Evolutionary conservation across 148 eudicot genomes (phyloP), one percentile per base, ranked within the genome.

Genomic region (Chenopodium quinoa): DNA sequence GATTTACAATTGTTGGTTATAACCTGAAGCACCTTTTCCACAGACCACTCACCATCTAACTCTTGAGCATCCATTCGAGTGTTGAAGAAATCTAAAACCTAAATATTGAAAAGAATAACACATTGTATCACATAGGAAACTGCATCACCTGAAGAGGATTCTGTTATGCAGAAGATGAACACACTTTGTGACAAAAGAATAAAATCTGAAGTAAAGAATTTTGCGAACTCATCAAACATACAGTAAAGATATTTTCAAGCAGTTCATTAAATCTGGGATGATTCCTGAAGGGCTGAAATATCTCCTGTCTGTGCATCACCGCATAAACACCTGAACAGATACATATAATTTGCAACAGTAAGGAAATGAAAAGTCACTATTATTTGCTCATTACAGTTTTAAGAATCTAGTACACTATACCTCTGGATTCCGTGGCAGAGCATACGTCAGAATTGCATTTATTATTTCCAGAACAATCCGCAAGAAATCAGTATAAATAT

Each of bases 341-440:
- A 56, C 22, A 82, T 47, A 67, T 14, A 80, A 46, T 34, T 48
- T 56, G 31, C 37, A 62, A 70, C 40, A 52, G 65, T 37, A 2
- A 79, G 58, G 58, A 37, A n/a, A 65, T 11, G 52, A 69, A 63
- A 64, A 13, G 11, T 68, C 47, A 34, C 22, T 37, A 56, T 31
- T 52, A 31, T 14, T 60, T 27, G 5, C 62, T 56, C 7, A 64
- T 63, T 9, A 75, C 72, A 23, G 78, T 2, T 67, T n/a, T 37
- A 13, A 58, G 54, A 52, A 22, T 60, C 19, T 48, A 48, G 44
- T 68, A 77, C 20, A 81, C 80, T 17, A 27, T 90, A 95, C 99
- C 99, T 95, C 99, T 44, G 99, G 99, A 85, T 95, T 95, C 69
- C 92, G 92, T 4, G 99, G 97, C 79, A 95, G 87, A 75, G 99